Evolutionary conservation across 2,329 filamentous ascomycete species (phyloP).

Genomic region (Zasmidium cellare): DNA sequence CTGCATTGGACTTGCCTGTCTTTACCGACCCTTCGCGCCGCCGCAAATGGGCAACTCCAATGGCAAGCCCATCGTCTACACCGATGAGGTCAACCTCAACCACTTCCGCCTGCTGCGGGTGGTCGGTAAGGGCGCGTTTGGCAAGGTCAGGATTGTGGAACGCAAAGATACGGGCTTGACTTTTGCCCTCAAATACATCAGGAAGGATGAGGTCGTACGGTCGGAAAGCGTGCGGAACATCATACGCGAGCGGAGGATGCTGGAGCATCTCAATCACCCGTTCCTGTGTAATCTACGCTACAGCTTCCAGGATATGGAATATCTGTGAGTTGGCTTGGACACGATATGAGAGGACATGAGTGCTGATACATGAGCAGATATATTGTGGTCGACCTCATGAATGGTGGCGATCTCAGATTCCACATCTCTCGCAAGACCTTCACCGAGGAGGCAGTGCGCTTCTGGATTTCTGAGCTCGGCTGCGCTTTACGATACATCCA

Average conservation of each 20-base stretch:
- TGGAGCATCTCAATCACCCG: slow-evolving; percentile 95
- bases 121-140: slow-evolving; percentile 96
- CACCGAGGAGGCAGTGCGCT: slow-evolving; percentile 92
- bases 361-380: slow-evolving; percentile 55
- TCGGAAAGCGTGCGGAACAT: slow-evolving; percentile 98
- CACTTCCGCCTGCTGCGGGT: slow-evolving; percentile 95
- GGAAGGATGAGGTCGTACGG: slow-evolving; percentile 98
- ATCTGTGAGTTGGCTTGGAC: slow-evolving; percentile 68
- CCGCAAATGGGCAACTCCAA: slow-evolving; percentile 84
- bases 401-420: slow-evolving; percentile 91
- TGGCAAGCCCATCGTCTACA: slow-evolving; percentile 88
- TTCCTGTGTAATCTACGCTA: slow-evolving; percentile 98
- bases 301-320: slow-evolving; percentile 98
- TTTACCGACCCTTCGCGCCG: slow-evolving; percentile 1
- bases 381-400: slow-evolving; percentile 97
- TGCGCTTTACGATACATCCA: slow-evolving; percentile 89
- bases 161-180: slow-evolving; percentile 91
- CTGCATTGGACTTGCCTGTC: slow-evolving; percentile 5
- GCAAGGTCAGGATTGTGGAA: slow-evolving; percentile 98
- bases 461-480: slow-evolving; percentile 94
- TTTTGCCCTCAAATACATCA: slow-evolving; percentile 96
- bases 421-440: slow-evolving; percentile 98
- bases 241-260: slow-evolving; percentile 93
- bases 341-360: slow-evolving; percentile 20
- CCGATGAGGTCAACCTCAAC: slow-evolving; percentile 95